A percentile compares a stretch with the other conserved stretches of the same genome.
These are phyloP conservation scores for Zasmidium citrigriseum DNA, from an alignment of 2,329 filamentous ascomycete species.

Conservation along the genomic window DNA sequence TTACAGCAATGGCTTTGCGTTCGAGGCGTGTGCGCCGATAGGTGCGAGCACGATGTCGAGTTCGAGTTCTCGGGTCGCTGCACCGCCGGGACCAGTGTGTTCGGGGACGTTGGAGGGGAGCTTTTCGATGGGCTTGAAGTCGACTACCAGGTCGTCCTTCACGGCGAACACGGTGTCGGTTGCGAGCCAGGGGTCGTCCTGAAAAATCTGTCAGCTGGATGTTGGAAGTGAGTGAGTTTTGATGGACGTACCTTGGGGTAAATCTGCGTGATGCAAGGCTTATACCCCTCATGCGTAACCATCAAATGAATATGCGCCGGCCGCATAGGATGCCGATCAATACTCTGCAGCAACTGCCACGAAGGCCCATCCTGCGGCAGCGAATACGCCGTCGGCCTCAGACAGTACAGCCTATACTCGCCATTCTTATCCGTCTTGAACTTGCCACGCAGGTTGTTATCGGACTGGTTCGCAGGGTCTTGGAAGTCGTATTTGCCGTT, in stretches of 20 bases:
- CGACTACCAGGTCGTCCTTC: constrained; percentile 61
- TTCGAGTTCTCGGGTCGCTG: constrained; percentile 50
- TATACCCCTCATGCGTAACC: constrained; percentile 24
- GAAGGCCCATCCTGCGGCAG: constrained; percentile 65
- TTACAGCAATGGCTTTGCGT: constrained; percentile 23
- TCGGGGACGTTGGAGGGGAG: constrained; percentile 52
- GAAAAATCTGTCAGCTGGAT: too few relatives aligned
- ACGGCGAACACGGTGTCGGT: constrained; percentile 64
- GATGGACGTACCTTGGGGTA: constrained; percentile 41
- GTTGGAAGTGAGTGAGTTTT: constrained; percentile 55
- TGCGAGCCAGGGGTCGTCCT: constrained; percentile 58
- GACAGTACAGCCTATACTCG: constrained; percentile 73
- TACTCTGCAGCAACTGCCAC: constrained; percentile 52
- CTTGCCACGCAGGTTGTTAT: constrained; percentile 76
- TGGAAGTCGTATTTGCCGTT: constrained; percentile 73
- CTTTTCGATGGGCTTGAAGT: constrained; percentile 57
- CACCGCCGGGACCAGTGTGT: constrained; percentile 34
- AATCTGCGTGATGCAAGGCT: constrained; percentile 28
- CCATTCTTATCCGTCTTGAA: constrained; percentile 71
- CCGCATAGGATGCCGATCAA: constrained; percentile 61
- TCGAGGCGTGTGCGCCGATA: constrained; percentile 19
- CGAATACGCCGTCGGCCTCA: constrained; percentile 72
- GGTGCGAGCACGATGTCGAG: constrained; percentile 63
- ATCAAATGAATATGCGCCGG: constrained; percentile 60
- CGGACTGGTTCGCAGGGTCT: constrained; percentile 68